Evolutionary conservation across 2,329 filamentous ascomycete species (phyloP).

Genomic region (Arthrobotrys conoides): DNA sequence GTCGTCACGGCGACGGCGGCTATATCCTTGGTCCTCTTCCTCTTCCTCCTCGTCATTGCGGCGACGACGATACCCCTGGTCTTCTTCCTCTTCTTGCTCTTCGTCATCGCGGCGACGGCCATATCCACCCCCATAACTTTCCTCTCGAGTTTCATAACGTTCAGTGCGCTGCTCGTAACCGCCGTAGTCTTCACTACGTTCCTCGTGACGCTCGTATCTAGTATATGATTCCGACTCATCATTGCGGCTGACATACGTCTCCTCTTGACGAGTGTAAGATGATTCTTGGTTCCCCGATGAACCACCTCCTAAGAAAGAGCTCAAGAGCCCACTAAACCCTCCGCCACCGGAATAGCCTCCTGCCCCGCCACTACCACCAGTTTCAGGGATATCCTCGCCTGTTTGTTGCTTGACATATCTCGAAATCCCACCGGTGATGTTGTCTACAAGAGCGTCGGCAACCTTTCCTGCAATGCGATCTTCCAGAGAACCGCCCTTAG

Average conservation of each 20-base stretch:
- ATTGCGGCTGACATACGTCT: constrained; percentile 75
- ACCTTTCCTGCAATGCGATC: constrained; percentile 72
- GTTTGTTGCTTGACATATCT: constrained; percentile 65
- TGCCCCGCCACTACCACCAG: constrained; percentile 66
- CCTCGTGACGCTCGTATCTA: constrained; percentile 74
- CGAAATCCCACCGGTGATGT: constrained; percentile 65
- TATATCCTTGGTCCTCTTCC: constrained; percentile 63
- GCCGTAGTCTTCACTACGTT: constrained; percentile 67
- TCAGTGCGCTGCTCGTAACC: constrained; percentile 27
- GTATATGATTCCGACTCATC: constrained; percentile 73
- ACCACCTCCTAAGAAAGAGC: constrained; percentile 73
- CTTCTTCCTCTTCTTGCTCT: constrained; percentile 29
- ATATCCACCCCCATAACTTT: constrained; percentile 64
- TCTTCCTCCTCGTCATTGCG: constrained; percentile 53
- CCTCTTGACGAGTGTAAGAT: constrained; percentile 71
- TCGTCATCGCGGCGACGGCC: constrained; percentile 67
- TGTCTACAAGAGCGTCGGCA: constrained; percentile 65
- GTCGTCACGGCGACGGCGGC: constrained; percentile 63
- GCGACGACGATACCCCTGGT: constrained; percentile 7
- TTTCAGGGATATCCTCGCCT: constrained; percentile 61
- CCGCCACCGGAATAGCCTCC: constrained; percentile 71
- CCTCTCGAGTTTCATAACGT: constrained; percentile 32
- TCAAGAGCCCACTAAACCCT: constrained; percentile 78
- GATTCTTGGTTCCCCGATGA: constrained; percentile 70
- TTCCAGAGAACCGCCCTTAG: constrained; percentile 73